Conservation (phyloP, 1,284 basidiomycete genomes). For the Amylostereum areolatum region DNA sequence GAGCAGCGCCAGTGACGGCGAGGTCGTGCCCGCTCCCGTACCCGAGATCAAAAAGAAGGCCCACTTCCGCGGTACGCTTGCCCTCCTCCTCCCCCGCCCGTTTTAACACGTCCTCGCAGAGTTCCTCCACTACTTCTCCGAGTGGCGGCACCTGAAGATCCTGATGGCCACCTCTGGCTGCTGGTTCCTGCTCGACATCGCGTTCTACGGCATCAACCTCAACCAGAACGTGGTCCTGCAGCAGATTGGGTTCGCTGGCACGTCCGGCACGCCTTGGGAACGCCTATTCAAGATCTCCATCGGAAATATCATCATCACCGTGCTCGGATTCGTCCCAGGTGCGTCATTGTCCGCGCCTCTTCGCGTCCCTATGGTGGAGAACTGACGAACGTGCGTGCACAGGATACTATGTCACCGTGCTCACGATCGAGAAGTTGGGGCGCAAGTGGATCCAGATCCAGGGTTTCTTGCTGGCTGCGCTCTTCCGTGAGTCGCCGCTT, state of each 20-base stretch:
- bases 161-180: slow-evolving; percentile 46
- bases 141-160: slow-evolving; percentile 51
- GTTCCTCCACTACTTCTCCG: slow-evolving; percentile 45
- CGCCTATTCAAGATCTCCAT: slow-evolving; percentile 58
- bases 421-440: slow-evolving; percentile 68
- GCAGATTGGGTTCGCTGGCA: slow-evolving; percentile 61
- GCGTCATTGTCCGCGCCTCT: slow-evolving; percentile 13
- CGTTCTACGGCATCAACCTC: slow-evolving; percentile 73
- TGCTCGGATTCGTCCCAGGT: slow-evolving; percentile 71
- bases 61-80: slow-evolving; percentile 30
- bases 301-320: slow-evolving; percentile 68
- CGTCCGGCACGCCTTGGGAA: slow-evolving; percentile 50
- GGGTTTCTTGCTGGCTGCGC: slow-evolving; percentile 67
- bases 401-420: slow-evolving; percentile 66
- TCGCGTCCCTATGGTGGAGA: slow-evolving; percentile 13
- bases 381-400: slow-evolving; percentile 1
- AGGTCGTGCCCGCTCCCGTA: neutral
- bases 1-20: neutral
- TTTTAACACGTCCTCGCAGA: slow-evolving; percentile 22
- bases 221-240: slow-evolving; percentile 72
- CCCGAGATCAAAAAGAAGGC: slow-evolving; percentile 22
- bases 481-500: slow-evolving; percentile 47
- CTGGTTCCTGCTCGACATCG: slow-evolving; percentile 26
- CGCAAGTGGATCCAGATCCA: slow-evolving; percentile 74
- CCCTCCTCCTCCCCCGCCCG: neutral